Conservation (phyloP, 176 grass and related monocot genomes). For the Areca catechu region DNA sequence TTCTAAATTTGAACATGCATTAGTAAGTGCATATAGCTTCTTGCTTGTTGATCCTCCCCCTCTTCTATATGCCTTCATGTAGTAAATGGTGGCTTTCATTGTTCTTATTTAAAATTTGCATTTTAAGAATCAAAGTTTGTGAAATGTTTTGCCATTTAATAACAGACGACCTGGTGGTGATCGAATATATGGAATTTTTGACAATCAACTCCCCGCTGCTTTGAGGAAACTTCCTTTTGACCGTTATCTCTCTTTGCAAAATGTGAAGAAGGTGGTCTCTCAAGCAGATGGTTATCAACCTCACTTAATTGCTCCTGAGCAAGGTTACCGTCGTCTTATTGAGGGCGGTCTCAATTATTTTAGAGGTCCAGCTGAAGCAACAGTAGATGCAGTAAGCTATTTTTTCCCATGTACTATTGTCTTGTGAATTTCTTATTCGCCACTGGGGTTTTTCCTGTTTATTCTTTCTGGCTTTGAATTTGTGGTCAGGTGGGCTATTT, state of each 20-base stretch:
- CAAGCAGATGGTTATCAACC: slow-evolving; percentile 82
- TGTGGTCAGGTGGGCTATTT: no score
- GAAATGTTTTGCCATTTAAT: slow-evolving; percentile 15
- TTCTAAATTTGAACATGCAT: no score
- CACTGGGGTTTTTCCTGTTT: no score
- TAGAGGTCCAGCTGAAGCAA: slow-evolving; percentile 63
- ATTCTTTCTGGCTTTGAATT: no score
- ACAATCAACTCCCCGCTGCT: slow-evolving; percentile 48
- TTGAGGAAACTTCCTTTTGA: slow-evolving; percentile 56
- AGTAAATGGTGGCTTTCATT: no score
- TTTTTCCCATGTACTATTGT: background rate
- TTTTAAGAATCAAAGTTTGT: background rate
- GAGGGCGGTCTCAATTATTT: slow-evolving; percentile 43
- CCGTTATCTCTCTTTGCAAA: slow-evolving; percentile 45
- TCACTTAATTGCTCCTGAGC: slow-evolving; percentile 71
- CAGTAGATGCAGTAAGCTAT: slow-evolving; percentile 54
- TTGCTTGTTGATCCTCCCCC: no score
- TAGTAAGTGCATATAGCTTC: no score
- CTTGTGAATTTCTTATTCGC: no score
- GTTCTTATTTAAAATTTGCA: no score
- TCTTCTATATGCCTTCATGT: no score
- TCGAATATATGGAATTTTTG: slow-evolving; percentile 58
- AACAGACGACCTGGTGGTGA: slow-evolving; percentile 59
- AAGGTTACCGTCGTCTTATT: slow-evolving; percentile 58
- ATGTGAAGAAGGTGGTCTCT: slow-evolving; percentile 59